Evolutionary conservation across 805 yeast species (phyloP).

Genomic region (Candida lessepsii): DNA sequence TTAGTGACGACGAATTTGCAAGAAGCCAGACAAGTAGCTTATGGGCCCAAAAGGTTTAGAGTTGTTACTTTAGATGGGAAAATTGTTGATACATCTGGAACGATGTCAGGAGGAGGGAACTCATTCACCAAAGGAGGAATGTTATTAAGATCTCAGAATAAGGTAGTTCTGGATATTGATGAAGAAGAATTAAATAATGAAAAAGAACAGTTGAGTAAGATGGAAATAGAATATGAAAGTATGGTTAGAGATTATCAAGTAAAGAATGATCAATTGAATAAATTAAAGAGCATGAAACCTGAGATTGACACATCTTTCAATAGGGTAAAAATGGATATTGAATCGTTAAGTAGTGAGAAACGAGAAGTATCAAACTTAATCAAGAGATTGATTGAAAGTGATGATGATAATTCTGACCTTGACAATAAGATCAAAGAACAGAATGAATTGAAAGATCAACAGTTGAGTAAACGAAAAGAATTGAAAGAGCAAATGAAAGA

Average conservation of each 20-base stretch:
- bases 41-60: slow-evolving; percentile 73
- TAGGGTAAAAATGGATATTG: slow-evolving; percentile 61
- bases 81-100: slow-evolving; percentile 88
- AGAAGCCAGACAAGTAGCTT: slow-evolving; percentile 87
- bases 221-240: slow-evolving; percentile 53
- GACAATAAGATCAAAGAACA: slow-evolving; percentile 21
- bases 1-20: slow-evolving; percentile 75
- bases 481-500: slow-evolving; percentile 56
- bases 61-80: slow-evolving; percentile 94
- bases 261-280: slow-evolving; percentile 59
- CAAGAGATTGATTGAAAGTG: slow-evolving; percentile 40
- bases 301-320: slow-evolving; percentile 62
- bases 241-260: slow-evolving; percentile 52
- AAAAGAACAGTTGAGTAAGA: slow-evolving; percentile 48
- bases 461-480: slow-evolving; percentile 19
- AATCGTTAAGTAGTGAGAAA: slow-evolving; percentile 54
- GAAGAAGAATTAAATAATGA: slow-evolving; percentile 57
- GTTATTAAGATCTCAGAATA: slow-evolving; percentile 45
- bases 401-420: slow-evolving; percentile 40
- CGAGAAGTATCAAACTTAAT: slow-evolving; percentile 45
- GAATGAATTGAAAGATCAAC: slow-evolving; percentile 17
- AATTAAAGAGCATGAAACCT: slow-evolving; percentile 65
- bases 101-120: slow-evolving; percentile 95
- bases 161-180: slow-evolving; percentile 30
- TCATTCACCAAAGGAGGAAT: slow-evolving; percentile 71